phyloP scores from a whole-genome alignment of 257 asterid genomes.

The Gentiana dahurica region DNA sequence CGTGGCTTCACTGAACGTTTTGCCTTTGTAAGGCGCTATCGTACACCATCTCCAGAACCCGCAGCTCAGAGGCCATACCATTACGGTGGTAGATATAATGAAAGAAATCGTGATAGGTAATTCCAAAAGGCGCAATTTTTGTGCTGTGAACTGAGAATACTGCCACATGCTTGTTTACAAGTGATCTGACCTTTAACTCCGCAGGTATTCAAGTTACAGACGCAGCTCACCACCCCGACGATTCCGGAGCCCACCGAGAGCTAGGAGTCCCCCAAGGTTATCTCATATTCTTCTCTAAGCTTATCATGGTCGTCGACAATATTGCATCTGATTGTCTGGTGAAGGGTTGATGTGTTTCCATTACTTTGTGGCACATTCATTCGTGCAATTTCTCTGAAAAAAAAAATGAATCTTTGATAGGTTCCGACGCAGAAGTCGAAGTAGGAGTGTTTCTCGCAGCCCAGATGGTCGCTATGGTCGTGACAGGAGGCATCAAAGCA shows the following conservation, averaged over 20 bases:
- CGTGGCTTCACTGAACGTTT: conserved; percentile 89
- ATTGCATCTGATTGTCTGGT: background rate
- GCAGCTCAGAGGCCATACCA: conserved; percentile 51
- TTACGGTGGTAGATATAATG: conserved; percentile 64
- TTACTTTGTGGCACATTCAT: background rate
- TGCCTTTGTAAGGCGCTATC: conserved; percentile 77
- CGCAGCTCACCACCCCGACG: conserved; percentile 61
- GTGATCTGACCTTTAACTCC: conserved; percentile 3
- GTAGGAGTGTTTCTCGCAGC: conserved; percentile 71
- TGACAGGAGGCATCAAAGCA: conserved; percentile 31
- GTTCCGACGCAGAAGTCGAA: conserved; percentile 43
- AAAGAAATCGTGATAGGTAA: conserved; percentile 68
- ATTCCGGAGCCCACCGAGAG: conserved; percentile 62
- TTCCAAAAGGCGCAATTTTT: background rate
- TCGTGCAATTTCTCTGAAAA: too few species aligned
- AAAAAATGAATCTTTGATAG: conserved; percentile 16
- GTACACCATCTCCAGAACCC: conserved; percentile 93
- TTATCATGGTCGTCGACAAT: background rate
- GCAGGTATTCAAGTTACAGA: conserved; percentile 66
- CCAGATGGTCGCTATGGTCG: conserved; percentile 43
- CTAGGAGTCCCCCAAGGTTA: conserved; percentile 96
- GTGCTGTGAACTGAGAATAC: background rate
- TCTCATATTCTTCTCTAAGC: background rate
- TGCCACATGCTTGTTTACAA: background rate
- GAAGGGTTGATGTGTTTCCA: background rate